Evolutionary conservation across 2,329 filamentous ascomycete genomes (phyloP).

Genomic region (Sphaerostilbella broomeana): DNA sequence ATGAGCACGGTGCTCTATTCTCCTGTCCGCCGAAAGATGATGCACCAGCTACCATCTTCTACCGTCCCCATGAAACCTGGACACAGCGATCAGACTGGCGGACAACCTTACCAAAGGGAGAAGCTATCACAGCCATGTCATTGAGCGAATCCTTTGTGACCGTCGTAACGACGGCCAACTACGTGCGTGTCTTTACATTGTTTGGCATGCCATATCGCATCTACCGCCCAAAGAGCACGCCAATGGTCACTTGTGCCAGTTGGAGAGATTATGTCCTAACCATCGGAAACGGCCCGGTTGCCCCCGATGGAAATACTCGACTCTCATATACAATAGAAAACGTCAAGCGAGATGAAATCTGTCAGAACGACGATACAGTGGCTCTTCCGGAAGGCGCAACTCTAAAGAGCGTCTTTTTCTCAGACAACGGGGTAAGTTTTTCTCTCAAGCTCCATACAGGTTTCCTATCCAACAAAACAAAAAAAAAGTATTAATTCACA

Average conservation of each 20-base stretch:
- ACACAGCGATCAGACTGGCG: conserved; percentile 86
- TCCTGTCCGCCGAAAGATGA: conserved; percentile 66
- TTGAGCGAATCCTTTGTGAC: conserved; percentile 87
- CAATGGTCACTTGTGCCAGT: conserved; percentile 86
- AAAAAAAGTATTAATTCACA: too few species aligned
- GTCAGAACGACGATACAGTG: conserved; percentile 87
- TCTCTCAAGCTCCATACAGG: too few species aligned
- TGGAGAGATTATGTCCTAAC: conserved; percentile 97
- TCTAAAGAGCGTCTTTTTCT: conserved; percentile 83
- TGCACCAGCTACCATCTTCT: conserved; percentile 76
- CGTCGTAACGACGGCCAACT: conserved; percentile 78
- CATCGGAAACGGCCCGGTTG: conserved; percentile 83
- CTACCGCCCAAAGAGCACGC: conserved; percentile 84
- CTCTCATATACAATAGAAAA: conserved; percentile 92
- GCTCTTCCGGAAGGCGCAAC: conserved; percentile 69
- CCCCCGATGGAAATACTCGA: conserved; percentile 67
- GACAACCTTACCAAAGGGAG: conserved; percentile 78
- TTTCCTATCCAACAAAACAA: too few species aligned
- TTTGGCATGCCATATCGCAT: conserved; percentile 86
- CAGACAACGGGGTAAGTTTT: conserved; percentile 69
- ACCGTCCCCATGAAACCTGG: conserved; percentile 95
- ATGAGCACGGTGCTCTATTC: conserved; percentile 79
- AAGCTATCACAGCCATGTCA: conserved; percentile 80
- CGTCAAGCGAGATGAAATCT: conserved; percentile 86
- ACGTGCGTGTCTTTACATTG: conserved; percentile 86